Evolutionary conservation across 2,329 filamentous ascomycete genomes (phyloP).

Genomic region (Calonectria montana): DNA sequence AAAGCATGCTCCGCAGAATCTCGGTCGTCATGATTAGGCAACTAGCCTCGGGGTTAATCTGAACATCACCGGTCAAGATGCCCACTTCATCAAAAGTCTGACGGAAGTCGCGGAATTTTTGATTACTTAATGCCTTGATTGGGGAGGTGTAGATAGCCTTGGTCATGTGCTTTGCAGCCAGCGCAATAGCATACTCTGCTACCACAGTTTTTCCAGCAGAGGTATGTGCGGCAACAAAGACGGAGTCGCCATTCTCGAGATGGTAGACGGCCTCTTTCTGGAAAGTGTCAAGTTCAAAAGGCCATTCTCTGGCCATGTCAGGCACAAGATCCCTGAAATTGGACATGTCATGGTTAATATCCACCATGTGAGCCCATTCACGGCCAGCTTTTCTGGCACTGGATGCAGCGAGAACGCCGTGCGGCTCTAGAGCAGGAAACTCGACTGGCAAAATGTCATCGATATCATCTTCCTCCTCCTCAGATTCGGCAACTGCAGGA

Average conservation of each 20-base stretch:
- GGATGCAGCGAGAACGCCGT: conserved; percentile 78
- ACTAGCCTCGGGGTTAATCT: conserved; percentile 97
- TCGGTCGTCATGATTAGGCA: conserved; percentile 99
- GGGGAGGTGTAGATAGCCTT: conserved; percentile 99
- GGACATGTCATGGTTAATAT: conserved; percentile 91
- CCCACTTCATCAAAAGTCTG: conserved; percentile 94
- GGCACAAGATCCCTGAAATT: conserved; percentile 95
- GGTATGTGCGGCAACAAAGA: conserved; percentile 97
- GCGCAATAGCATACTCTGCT: conserved; percentile 95
- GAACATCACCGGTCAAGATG: conserved; percentile 96
- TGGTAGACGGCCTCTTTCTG: conserved; percentile 99
- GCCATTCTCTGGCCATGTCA: conserved; percentile 96
- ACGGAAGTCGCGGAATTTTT: conserved; percentile 97
- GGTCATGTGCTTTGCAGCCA: conserved; percentile 98
- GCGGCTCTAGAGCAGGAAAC: conserved; percentile 90
- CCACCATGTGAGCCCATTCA: conserved; percentile 99
- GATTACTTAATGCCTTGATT: conserved; percentile 98
- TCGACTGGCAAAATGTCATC: conserved; percentile 91
- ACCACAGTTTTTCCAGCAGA: conserved; percentile 99
- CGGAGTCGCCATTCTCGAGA: conserved; percentile 94
- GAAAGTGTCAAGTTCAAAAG: conserved; percentile 97
- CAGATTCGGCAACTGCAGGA: conserved; percentile 45
- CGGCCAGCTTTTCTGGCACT: conserved; percentile 79
- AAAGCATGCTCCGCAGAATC: conserved; percentile 97
- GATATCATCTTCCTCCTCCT: conserved; percentile 72